Evolutionary conservation across 495 filamentous ascomycete species (phyloP).

Genomic region (Cairneyella variabilis): DNA sequence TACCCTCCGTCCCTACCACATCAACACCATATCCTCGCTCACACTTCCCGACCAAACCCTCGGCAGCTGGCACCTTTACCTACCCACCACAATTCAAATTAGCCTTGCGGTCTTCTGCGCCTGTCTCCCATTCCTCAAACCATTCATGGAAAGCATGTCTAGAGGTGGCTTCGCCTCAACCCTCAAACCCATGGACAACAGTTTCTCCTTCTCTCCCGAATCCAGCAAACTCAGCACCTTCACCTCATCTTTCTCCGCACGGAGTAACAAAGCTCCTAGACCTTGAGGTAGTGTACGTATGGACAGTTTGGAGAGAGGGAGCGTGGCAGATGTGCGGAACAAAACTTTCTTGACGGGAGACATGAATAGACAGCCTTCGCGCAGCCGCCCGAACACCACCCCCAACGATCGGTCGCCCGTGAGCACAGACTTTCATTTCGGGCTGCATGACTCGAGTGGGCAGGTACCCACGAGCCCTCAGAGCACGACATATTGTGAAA

Average conservation of each 20-base stretch:
- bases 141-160: slow-evolving; percentile 11
- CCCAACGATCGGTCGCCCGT: too few species aligned
- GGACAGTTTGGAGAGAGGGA: not conserved
- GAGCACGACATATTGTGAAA: too few species aligned
- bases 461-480: too few species aligned
- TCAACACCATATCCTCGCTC: not conserved
- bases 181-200: not conserved
- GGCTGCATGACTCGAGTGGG: too few species aligned
- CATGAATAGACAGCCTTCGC: too few species aligned
- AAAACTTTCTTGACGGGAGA: too few species aligned
- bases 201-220: not conserved
- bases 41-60: slow-evolving; percentile 7
- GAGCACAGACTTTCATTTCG: not conserved
- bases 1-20: not conserved
- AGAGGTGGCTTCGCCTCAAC: slow-evolving; percentile 5
- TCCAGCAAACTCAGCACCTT: not conserved
- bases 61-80: not conserved
- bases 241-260: not conserved
- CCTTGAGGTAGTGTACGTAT: not conserved
- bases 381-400: too few species aligned
- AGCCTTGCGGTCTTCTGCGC: slow-evolving; percentile 14
- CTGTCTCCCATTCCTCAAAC: slow-evolving; percentile 18
- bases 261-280: not conserved
- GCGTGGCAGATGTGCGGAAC: too few species aligned
- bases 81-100: slow-evolving; percentile 9